Base-by-base conservation (phyloP, 306 rosid species). In the Comarum palustre region DNA sequence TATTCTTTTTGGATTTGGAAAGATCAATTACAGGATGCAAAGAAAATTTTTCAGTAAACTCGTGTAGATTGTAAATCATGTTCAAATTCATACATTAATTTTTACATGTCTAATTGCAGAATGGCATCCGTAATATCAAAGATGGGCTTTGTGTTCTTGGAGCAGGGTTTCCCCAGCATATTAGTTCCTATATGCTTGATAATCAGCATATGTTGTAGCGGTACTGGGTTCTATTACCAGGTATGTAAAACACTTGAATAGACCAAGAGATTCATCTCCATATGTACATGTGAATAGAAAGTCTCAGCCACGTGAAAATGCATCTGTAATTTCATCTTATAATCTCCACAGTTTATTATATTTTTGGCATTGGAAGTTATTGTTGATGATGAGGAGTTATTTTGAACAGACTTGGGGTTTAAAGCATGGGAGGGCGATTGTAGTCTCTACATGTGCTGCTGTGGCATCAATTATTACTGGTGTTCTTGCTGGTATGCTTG, bases 401-500 rank as follows among this genome's bases (percentile, higher is more conserved):
- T 16, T 64, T 66, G 42, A 75, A 71, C 87, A 93, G 98, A 93
- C 98, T 81, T 88, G 92, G 13, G 97, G 98, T 59, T 84, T 93
- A 69, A 93, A 93, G 85, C 98, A 93, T 80, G 98, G 98, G 67
- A 83, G 97, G 81, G 98, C 97, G 46, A 88, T 93, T 66, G 87
- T 93, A 10, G 86, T 93, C 64, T 91, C 98, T 50, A 94, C 98
- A 36, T 94, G 98, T 80, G 96, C 96, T 58, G 94, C 98, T 4
- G 97, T 94, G 77, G 98, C 98, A 51, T 94, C 98, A 45, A 94
- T 94, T 81, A 84, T 94, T 74, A 94, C 97, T 25, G 96, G 97
- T 75, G 98, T 91, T 24, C 87, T 91, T 76, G 96, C 98, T 63
- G 98, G 98, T 66, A 94, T 94, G 98, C 87, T 94, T 85, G 97